Evolutionary conservation across 2,329 filamentous ascomycete species (phyloP), one percentile per base, ranked within the genome.

Genomic region (Aspergillus sclerotialis): DNA sequence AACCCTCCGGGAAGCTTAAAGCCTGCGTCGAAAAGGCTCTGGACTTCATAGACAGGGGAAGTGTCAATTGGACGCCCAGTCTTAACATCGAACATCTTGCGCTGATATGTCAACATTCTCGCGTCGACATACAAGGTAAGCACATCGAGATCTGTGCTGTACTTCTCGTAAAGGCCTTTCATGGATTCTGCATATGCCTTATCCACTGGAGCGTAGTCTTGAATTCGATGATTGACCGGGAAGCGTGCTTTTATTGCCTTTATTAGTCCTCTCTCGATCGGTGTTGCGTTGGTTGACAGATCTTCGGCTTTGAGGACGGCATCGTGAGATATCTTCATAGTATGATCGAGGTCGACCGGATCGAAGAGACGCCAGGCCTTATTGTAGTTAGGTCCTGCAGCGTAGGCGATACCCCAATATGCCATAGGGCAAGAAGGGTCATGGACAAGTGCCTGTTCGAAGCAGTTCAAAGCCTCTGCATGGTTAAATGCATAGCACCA

Each of bases 361-460:
- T 82, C 80, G 43, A 88, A 86, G 14, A 76, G 69, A 17, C 76
- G 73, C 84, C 84, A 88, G 0, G 83, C 78, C 49, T 88, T 86
- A 63, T 89, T 85, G 58, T 84, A 82, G 50, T 90, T 88, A 3
- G 84, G 84, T 0, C 84, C 84, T 0, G 84, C 61, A 1, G 79
- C 68, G 52, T 83, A 88, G 0, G 84, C 59, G 4, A 64, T 43
- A 1, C 61, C 61, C 61, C 61, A 65, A 38, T 63, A 57, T 6
- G 60, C 61, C 50, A 65, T 59, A 2, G 58, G 53, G 37, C 58
- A 65, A n/a, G 38, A 37, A 7, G 47, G 44, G 43, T 65, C 62
- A 31, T 54, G 32, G 1, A 39, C 33, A 23, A 63, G 55, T 7
- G 56, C 60, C 12, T 52, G 50, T 28, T 60, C 38, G 44, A 64